Conservation (phyloP, 371 early-diverging fungal species). For the Rhizomucor pusillus region DNA sequence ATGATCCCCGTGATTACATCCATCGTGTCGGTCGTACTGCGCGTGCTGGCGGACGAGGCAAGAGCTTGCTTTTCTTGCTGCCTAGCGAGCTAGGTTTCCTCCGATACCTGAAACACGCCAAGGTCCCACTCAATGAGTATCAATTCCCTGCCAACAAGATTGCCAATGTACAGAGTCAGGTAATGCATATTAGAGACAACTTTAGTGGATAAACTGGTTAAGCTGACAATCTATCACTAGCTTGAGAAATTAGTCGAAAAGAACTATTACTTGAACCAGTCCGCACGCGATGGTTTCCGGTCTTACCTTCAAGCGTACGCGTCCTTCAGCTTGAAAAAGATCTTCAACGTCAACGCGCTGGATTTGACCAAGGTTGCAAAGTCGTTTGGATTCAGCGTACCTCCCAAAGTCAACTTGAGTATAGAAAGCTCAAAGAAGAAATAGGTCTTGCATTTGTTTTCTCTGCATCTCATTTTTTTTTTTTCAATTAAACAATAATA, state of each 20-base stretch:
- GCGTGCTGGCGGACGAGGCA: slow-evolving; percentile 83
- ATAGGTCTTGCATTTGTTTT: no score
- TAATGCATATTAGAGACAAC: slow-evolving; percentile 18
- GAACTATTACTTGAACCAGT: slow-evolving; percentile 98
- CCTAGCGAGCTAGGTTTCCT: slow-evolving; percentile 93
- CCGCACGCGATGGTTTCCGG: slow-evolving; percentile 97
- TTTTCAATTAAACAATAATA: no score
- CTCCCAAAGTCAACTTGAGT: slow-evolving; percentile 93
- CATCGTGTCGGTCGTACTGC: slow-evolving; percentile 99
- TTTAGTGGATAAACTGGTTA: no score
- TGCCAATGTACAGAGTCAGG: slow-evolving; percentile 89
- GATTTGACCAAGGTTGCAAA: slow-evolving; percentile 92
- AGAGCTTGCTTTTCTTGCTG: slow-evolving; percentile 79
- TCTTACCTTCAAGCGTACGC: slow-evolving; percentile 98
- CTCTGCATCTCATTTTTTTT: no score
- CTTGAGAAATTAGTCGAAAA: slow-evolving; percentile 94
- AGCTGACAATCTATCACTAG: no score
- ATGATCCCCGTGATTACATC: slow-evolving; percentile 89
- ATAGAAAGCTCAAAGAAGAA: slow-evolving; percentile 29
- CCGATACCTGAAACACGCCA: slow-evolving; percentile 95
- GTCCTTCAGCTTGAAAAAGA: slow-evolving; percentile 92
- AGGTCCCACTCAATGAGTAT: slow-evolving; percentile 97
- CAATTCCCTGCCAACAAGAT: slow-evolving; percentile 94
- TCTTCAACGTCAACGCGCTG: slow-evolving; percentile 90
- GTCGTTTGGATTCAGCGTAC: slow-evolving; percentile 95